Conservation (phyloP, 352 stramenopile genomes). For the Phytophthora foliorum region DNA sequence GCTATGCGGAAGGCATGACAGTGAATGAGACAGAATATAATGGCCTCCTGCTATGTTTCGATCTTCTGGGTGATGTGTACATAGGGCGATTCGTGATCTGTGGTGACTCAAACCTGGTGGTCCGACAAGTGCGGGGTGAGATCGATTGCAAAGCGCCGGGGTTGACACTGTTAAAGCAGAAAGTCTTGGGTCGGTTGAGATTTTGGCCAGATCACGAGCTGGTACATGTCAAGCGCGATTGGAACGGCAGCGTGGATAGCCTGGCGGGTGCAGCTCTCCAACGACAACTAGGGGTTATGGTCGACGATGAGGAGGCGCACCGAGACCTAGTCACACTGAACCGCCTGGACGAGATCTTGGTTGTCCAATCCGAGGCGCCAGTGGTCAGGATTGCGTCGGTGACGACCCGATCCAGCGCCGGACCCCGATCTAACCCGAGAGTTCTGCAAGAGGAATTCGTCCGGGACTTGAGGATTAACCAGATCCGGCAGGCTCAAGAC, state of each 20-base stretch:
- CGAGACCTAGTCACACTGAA: constrained; percentile 7
- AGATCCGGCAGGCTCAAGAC: constrained; percentile 2
- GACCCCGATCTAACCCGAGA: neutral
- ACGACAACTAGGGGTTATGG: neutral
- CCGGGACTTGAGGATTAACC: neutral
- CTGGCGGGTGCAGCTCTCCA: neutral
- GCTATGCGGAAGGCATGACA: neutral
- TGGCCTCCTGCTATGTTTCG: constrained; percentile 2
- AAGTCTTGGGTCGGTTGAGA: neutral
- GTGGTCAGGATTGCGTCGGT: neutral
- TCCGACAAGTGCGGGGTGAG: constrained; percentile 8
- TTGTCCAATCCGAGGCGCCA: neutral
- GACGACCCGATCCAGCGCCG: neutral
- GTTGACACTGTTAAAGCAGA: neutral
- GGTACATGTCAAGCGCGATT: constrained; percentile 2
- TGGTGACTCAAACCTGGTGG: constrained; percentile 6
- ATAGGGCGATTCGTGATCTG: neutral
- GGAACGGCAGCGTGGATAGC: constrained; percentile 3
- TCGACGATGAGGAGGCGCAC: neutral
- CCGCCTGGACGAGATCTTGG: constrained; percentile 1
- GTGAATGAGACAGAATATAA: constrained; percentile 37
- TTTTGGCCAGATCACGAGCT: neutral
- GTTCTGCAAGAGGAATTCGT: neutral
- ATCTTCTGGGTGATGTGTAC: neutral
- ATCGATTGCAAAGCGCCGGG: constrained; percentile 6